Percentiles rank a stretch among this genome's conserved stretches.
Evolutionary conservation across 2,329 filamentous ascomycete genomes (phyloP).

Genomic region (Diaporthe capsici): DNA sequence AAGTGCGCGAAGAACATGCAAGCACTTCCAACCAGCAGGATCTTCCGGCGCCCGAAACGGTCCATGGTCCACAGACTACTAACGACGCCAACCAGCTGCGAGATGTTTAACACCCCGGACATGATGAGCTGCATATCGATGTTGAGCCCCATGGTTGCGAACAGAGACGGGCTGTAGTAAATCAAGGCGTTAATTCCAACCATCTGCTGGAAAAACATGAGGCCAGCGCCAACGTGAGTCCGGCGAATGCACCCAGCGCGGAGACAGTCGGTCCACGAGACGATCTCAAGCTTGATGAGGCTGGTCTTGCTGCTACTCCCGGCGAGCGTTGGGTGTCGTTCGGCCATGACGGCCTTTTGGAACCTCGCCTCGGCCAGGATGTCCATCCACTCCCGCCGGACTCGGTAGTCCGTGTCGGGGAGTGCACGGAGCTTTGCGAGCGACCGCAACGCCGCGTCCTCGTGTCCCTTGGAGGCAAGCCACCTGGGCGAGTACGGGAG

Average conservation of each 20-base stretch:
- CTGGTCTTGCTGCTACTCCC: slow-evolving; percentile 51
- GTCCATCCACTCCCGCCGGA: slow-evolving; percentile 63
- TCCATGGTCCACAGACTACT: slow-evolving; percentile 65
- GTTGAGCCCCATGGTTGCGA: slow-evolving; percentile 60
- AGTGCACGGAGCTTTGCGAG: slow-evolving; percentile 63
- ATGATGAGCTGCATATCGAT: slow-evolving; percentile 61
- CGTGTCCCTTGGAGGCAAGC: slow-evolving; percentile 60
- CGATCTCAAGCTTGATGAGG: slow-evolving; percentile 47
- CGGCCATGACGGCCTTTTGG: slow-evolving; percentile 56
- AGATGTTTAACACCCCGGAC: slow-evolving; percentile 61
- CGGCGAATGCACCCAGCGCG: slow-evolving; percentile 62
- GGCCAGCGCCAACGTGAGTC: slow-evolving; percentile 60
- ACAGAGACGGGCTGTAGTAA: slow-evolving; percentile 64
- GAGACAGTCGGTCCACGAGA: slow-evolving; percentile 61
- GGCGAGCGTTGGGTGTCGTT: slow-evolving; percentile 49
- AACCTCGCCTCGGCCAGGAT: slow-evolving; percentile 64
- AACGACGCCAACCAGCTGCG: slow-evolving; percentile 60
- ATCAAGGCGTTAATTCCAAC: slow-evolving; percentile 64
- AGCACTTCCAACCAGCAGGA: slow-evolving; percentile 60
- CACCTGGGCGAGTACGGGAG: slow-evolving; percentile 70
- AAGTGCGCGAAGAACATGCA: slow-evolving; percentile 63
- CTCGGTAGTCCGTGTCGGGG: slow-evolving; percentile 56
- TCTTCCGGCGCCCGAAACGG: slow-evolving; percentile 59
- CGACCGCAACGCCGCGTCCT: slow-evolving; percentile 63
- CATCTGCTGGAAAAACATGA: slow-evolving; percentile 73